Evolutionary conservation across 306 rosid species (phyloP), one percentile per base, ranked within the genome.

Genomic region (Purshia tridentata): DNA sequence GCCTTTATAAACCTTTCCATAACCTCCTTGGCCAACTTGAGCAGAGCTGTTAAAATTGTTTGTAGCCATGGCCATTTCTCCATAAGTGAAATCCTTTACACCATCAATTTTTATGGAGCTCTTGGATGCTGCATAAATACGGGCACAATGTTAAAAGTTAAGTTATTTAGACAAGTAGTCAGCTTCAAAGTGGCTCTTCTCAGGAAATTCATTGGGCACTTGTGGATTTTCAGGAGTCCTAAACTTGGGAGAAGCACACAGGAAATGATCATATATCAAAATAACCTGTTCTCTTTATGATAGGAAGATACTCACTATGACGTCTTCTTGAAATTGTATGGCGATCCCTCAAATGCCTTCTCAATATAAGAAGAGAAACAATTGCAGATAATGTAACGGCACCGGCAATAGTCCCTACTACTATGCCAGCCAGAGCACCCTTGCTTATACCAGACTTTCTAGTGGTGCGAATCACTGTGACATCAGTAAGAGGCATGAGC

Each of bases 1-100:
- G 23, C 97, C 96, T 84, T 61, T 91, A 77, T 91, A 91, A 22
- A 91, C 97, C 78, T 80, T 91, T 44, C 97, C 97, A 61, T 91
- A 91, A 42, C 97, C 97, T 11, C 97, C 96, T 74, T 89, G 91
- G 51, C 97, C 97, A 67, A 78, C 85, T 83, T 80, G 87, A 72
- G 82, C 72, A 48, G 96, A 84, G 76, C 40, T 78, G 77, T 83
- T 79, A 80, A 91, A 91, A 46, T 81, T 84, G 84, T 84, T 67
- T 39, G 97, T 89, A 64, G 97, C 97, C 1, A 71, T 39, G 59
- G 91, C 77, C 84, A 89, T 73, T 76, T 89, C 96, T 83, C 41
- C 80, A 67, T 48, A 91, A 67, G 84, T 81, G 72, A 89, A 91
- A 60, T 67, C 77, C 81, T 82, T 84, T 73, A 91, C 87, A 13